Evolutionary conservation across 805 yeast species (phyloP), one percentile per base, ranked within the genome.

Genomic region (Candida cerambycidarum): DNA sequence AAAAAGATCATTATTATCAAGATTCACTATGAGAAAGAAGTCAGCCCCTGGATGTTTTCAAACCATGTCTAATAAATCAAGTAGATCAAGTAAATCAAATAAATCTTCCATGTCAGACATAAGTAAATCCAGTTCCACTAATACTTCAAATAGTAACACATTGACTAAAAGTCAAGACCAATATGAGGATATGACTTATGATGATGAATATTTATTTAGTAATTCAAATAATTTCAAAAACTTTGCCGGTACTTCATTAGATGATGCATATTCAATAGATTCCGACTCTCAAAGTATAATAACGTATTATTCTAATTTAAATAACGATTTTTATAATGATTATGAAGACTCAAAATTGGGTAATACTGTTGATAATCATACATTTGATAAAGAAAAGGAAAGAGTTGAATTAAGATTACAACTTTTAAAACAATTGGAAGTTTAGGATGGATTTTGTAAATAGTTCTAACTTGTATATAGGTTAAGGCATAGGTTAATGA

Each of bases 331-430:
- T 12, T 41, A 52, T 14, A 45, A 43, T 23, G 39, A 38, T 33
- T 40, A 25, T 19, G 23, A 38, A 9, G 18, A 25, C 9, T 7
- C 29, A 7, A 25, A 25, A 25, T 9, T 25, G 11, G n/a, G n/a
- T n/a, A n/a, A n/a, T n/a, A 6, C 29, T 7, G n/a, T 25, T 11
- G 29, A 25, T 6, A 25, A 25, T 12, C 11, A 25, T 25, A 25
- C 29, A 17, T 52, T 51, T 23, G 61, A 61, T 28, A 59, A 58
- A 44, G 72, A 68, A 36, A 49, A 50, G 38, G 74, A 69, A 48
- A 56, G 71, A 44, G 48, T 56, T 21, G 71, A 69, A 53, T 59
- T 69, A 34, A 57, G 75, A 34, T 53, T 61, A 42, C 72, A 67
- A 45, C 60, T 69, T 41, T 48, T 67, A 47, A 55, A 54, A 37